These are phyloP conservation scores for Talaromyces verruculosus DNA, from an alignment of 2,329 filamentous ascomycete genomes.

Conservation along the genomic window DNA sequence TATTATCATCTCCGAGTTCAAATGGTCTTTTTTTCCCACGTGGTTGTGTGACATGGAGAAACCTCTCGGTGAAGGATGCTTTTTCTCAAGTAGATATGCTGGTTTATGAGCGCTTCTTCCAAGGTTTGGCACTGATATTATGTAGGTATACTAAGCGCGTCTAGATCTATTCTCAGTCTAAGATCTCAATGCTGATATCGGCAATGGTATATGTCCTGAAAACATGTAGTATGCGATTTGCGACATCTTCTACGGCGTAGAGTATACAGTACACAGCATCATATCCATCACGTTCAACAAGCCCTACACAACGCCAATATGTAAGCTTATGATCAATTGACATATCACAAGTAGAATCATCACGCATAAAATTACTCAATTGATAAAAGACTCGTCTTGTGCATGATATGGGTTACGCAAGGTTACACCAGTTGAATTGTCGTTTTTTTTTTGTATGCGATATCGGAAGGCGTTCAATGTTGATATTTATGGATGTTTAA, in stretches of 20 bases:
- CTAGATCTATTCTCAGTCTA: not conserved
- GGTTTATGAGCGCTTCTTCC: not conserved
- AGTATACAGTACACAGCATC: no score
- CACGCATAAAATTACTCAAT: not conserved
- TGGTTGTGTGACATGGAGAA: not conserved
- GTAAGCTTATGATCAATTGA: not conserved
- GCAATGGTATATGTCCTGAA: not conserved
- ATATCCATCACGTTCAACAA: not conserved
- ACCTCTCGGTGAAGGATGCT: not conserved
- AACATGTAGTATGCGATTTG: not conserved
- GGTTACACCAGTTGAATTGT: not conserved
- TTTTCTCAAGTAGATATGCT: not conserved
- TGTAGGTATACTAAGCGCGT: not conserved
- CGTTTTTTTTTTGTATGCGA: not conserved
- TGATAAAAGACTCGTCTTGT: not conserved
- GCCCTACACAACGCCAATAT: not conserved
- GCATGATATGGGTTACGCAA: not conserved
- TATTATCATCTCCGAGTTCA: not conserved
- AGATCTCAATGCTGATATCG: not conserved
- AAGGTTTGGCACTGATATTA: not conserved
- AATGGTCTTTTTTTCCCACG: not conserved
- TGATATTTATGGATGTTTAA: not conserved
- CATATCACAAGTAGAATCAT: not conserved
- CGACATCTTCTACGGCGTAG: no score
- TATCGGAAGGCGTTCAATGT: not conserved